Base-by-base conservation (phyloP, 768 basidiomycete genomes). In the Trametopsis cervina region DNA sequence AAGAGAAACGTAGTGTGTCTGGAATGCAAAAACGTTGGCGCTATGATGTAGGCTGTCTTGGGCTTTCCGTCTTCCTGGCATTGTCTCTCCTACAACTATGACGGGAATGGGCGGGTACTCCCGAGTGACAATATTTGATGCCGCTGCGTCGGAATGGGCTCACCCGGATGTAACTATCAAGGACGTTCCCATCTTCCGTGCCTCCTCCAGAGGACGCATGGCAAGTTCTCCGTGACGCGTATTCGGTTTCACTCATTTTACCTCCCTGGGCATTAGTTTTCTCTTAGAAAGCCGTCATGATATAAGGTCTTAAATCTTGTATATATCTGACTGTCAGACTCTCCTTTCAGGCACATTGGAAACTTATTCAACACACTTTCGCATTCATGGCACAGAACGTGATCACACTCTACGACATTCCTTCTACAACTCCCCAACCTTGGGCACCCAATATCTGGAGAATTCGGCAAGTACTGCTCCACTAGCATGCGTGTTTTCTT, bases 371-470 rank as follows among this genome's bases (percentile, higher is more conserved):
- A 18, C 13, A 17, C n/a, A 15, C 25, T 22, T n/a, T 26, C 25
- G 6, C 27, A 23, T 33, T n/a, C 45, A 73, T 74, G 71, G 62
- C 72, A 46, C 68, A 69, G 44, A 76, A 80, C 11, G 64, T 69
- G 40, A 81, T 88, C 51, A 77, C 70, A 13, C 67, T 88, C 13
- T 88, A 85, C 59, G 85, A 88, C 53, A 70, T 81, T 18, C 78
- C 74, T 26, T 80, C 82, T 9, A 70, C 69, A 42, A 71, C 70
- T 7, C 69, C 78, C 1, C 79, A 83, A 45, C 74, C 84, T n/a
- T 88, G 85, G 85, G 80, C 80, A 44, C 85, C 85, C 23, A 84
- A 83, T 53, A 67, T 83, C 23, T 87, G 85, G 85, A 72, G 82
- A 38, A 75, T 88, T 53, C 69, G 85, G 83, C 80, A 44, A 25